Percentiles rank a stretch among this genome's conserved stretches.
phyloP scores from a whole-genome alignment of 129 eudicot species.

The Chrysanthemum seticuspe region DNA sequence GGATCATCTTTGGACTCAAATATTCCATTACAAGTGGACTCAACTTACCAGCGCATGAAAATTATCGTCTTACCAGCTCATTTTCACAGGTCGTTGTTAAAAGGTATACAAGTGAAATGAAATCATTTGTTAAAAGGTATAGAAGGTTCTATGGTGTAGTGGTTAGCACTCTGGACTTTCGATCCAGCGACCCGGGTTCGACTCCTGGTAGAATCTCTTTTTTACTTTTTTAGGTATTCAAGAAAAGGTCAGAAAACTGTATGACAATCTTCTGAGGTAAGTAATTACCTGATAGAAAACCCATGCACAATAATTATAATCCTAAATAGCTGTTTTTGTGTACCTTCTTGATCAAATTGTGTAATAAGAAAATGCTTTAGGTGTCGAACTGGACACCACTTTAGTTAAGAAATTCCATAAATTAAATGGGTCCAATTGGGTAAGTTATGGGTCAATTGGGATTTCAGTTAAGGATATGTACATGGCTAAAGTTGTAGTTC shows the following conservation, averaged over 20 bases:
- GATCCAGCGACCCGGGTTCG: slow-evolving; percentile 99
- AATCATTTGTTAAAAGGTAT: no score
- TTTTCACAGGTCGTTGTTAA: no score
- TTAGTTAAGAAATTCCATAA: background rate
- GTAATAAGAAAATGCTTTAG: background rate
- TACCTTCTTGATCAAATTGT: background rate
- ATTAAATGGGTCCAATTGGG: background rate
- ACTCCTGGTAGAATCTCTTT: slow-evolving; percentile 68
- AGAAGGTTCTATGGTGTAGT: slow-evolving; percentile 96
- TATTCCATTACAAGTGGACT: no score
- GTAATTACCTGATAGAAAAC: no score
- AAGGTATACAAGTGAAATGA: no score
- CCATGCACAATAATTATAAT: background rate
- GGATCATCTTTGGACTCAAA: no score
- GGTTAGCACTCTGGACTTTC: slow-evolving; percentile 99
- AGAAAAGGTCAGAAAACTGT: no score
- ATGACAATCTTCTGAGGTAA: no score
- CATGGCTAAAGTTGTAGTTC: background rate
- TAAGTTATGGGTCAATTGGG: background rate
- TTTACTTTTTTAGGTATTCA: no score
- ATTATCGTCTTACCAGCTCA: no score
- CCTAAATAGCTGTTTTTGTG: background rate
- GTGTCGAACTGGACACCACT: background rate
- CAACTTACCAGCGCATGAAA: no score
- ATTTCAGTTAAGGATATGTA: background rate